A percentile compares a stretch with the other conserved stretches of the same genome.
These are phyloP conservation scores for Xylariomycetidae sp. DNA, from an alignment of 2,329 filamentous ascomycete species.

Conservation along the genomic window DNA sequence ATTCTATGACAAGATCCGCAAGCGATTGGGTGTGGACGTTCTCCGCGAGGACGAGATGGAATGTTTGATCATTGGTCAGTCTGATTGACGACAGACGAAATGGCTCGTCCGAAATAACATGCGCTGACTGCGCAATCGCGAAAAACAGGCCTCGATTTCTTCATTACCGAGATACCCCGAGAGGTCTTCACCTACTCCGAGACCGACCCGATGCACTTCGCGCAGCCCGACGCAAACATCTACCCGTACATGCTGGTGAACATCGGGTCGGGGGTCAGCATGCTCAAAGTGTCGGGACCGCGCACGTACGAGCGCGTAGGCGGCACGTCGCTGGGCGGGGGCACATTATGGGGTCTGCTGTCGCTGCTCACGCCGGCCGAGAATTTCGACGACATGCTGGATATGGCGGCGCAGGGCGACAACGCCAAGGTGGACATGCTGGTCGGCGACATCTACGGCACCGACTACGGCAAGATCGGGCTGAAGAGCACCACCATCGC, in stretches of 20 bases:
- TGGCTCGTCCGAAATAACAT: too few species aligned
- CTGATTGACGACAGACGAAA: slow-evolving; percentile 11
- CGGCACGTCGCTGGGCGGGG: slow-evolving; percentile 88
- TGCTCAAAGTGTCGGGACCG: slow-evolving; percentile 93
- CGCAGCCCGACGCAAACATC: slow-evolving; percentile 68
- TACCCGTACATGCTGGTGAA: slow-evolving; percentile 98
- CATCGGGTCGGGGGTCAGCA: slow-evolving; percentile 93
- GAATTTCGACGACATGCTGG: slow-evolving; percentile 97
- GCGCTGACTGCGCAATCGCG: slow-evolving; percentile 8
- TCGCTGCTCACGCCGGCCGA: slow-evolving; percentile 87
- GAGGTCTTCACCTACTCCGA: slow-evolving; percentile 98
- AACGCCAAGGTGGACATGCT: slow-evolving; percentile 93
- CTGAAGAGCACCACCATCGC: slow-evolving; percentile 94
- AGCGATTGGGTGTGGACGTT: slow-evolving; percentile 80
- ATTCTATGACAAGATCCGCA: slow-evolving; percentile 86
- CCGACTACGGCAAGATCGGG: slow-evolving; percentile 92
- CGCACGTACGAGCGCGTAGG: slow-evolving; percentile 84
- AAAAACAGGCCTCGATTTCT: slow-evolving; percentile 79
- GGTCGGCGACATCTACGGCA: slow-evolving; percentile 95
- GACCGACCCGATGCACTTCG: slow-evolving; percentile 83
- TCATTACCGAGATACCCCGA: slow-evolving; percentile 94
- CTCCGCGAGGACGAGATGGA: slow-evolving; percentile 97
- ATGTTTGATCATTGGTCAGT: slow-evolving; percentile 83
- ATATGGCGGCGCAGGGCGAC: slow-evolving; percentile 83
- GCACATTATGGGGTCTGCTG: slow-evolving; percentile 94